Conservation (phyloP, 1,284 basidiomycete species). For the Ustilago xerochloae region DNA sequence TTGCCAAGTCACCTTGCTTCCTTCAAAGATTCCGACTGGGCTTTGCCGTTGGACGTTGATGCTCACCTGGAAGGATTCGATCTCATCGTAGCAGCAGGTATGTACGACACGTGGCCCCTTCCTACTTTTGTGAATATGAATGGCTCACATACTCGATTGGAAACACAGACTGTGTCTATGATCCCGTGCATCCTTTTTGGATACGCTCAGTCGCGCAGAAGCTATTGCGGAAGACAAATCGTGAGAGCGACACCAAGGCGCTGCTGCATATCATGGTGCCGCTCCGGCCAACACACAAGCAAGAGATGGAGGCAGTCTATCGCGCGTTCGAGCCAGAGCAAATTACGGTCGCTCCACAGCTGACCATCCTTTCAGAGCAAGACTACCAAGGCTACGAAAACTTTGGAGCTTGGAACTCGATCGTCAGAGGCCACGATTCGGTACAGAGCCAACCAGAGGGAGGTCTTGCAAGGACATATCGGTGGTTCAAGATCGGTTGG, state of each 20-base stretch:
- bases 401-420: conserved; percentile 47
- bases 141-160: too few relatives aligned
- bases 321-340: conserved; percentile 30
- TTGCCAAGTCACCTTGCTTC: conserved; percentile 22
- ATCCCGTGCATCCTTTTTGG: conserved; percentile 58
- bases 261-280: conserved; percentile 58
- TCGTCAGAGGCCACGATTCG: conserved; percentile 9
- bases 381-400: conserved; percentile 53
- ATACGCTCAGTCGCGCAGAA: conserved; percentile 56
- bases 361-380: conserved; percentile 26
- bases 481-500: conserved; percentile 45
- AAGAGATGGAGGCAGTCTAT: conserved; percentile 57
- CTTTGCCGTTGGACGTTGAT: conserved; percentile 4
- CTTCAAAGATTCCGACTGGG: conserved; percentile 3
- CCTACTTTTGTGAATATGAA: too few relatives aligned
- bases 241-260: background rate
- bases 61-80: conserved; percentile 32
- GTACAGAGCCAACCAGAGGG: conserved; percentile 20
- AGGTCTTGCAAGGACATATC: conserved; percentile 30
- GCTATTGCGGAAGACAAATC: conserved; percentile 14
- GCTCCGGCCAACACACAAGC: conserved; percentile 50
- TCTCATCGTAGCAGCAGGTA: conserved; percentile 55
- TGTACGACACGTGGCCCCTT: too few relatives aligned
- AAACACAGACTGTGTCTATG: conserved; percentile 66
- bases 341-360: background rate